Evolutionary conservation across 768 basidiomycete genomes (phyloP), one percentile per base, ranked within the genome.

Genomic region (Boletus bicolor): DNA sequence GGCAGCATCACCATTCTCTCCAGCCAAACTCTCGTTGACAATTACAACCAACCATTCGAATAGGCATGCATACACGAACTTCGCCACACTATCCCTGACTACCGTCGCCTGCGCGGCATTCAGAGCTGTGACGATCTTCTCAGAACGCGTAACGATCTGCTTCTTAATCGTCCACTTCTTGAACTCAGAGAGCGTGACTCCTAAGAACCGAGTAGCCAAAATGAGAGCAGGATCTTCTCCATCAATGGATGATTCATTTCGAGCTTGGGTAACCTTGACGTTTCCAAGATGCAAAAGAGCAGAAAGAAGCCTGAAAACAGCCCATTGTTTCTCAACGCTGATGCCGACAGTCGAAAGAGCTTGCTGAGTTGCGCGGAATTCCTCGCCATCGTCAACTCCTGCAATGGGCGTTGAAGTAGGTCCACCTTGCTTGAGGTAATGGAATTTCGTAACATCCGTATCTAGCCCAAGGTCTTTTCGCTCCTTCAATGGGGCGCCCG

Each of bases 141-240:
- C 97, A 15, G 86, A 85, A 43, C 97, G 84, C 2, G 97, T 97
- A 26, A 84, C 84, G 59, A 99, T 89, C 74, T 98, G 97, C 74
- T 95, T 98, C 80, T 98, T 98, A 75, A 97, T 74, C 1, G 91
- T 95, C 97, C 97, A 99, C 72, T 91, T 98, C 79, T 92, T 98
- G 82, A 99, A 99, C 57, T 98, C 97, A 17, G 85, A 80, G 32
- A 90, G 76, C 50, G 89, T 86, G 53, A 99, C 84, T 12, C 97
- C 97, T 44, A 99, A 79, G 69, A 99, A 91, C 4, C 89, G 84
- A 2, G 93, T 93, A 17, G 94, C 87, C 42, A 93, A 76, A 36
- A 84, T 76, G 32, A 98, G 78, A 17, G 90, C 82, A 15, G 89
- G 69, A 67, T 98, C 96, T 47, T 82, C 80, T 64, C 94, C 93